A percentile compares a stretch with the other conserved stretches of the same genome.
These are phyloP conservation scores for Neonectria neomacrospora DNA, from an alignment of 2,329 filamentous ascomycete species.

Conservation along the genomic window DNA sequence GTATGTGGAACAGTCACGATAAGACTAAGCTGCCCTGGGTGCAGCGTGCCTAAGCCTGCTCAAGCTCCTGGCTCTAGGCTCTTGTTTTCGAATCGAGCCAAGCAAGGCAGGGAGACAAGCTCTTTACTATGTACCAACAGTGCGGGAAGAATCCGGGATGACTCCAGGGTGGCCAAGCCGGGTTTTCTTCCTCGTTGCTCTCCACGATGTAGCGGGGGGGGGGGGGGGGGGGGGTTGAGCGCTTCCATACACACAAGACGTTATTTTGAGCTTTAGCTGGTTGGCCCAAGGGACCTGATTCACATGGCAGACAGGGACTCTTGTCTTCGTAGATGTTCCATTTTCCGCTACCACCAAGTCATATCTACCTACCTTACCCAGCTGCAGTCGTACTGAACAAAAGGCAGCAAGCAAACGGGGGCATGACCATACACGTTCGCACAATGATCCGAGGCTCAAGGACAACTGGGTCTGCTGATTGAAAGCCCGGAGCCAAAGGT, in stretches of 20 bases:
- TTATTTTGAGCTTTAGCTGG: not conserved
- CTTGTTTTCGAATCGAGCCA: not conserved
- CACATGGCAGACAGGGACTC: too few relatives aligned
- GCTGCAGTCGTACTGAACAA: not conserved
- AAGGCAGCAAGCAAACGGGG: not conserved
- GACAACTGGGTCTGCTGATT: not conserved
- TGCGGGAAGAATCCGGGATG: not conserved
- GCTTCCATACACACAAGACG: not conserved
- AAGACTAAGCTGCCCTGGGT: not conserved
- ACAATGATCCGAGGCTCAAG: not conserved
- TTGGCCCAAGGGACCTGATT: not conserved
- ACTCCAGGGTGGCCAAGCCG: not conserved
- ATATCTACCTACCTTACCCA: not conserved
- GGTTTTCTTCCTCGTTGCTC: not conserved
- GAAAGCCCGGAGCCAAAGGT: constrained; percentile 13
- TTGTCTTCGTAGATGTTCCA: not conserved
- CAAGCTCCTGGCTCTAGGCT: not conserved
- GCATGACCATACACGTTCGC: not conserved
- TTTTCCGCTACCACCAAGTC: not conserved
- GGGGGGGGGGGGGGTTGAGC: not conserved
- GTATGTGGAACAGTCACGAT: constrained; percentile 1
- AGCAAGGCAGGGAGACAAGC: not conserved
- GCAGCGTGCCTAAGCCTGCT: not conserved
- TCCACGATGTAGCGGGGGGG: too few relatives aligned
- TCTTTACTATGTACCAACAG: not conserved